Evolutionary conservation across 169 alveolate species (phyloP).

Genomic region (Besnoitia besnoiti): DNA sequence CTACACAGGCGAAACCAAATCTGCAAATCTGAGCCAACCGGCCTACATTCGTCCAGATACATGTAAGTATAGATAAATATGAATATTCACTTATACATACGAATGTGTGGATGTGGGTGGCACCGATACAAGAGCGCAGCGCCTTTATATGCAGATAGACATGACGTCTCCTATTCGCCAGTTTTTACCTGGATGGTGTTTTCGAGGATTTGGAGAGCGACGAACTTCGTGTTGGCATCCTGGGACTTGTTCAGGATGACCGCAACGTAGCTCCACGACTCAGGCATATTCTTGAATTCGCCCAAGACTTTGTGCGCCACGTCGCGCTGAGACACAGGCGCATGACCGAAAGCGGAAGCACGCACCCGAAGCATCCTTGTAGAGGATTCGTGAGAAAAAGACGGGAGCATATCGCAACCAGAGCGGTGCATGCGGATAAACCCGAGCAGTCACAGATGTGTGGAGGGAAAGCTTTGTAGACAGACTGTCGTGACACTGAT

Average conservation of each 20-base stretch:
- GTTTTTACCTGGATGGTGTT: conserved; percentile 40
- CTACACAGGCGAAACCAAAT: no score
- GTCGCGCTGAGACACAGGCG: conserved; percentile 78
- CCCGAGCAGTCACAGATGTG: background rate
- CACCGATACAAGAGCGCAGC: conserved; percentile 18
- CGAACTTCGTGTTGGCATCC: conserved; percentile 73
- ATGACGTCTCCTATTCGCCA: conserved; percentile 28
- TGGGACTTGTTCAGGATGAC: conserved; percentile 83
- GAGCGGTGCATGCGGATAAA: background rate
- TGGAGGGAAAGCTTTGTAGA: background rate
- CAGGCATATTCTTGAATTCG: conserved; percentile 86
- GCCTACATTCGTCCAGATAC: background rate
- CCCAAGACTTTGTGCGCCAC: conserved; percentile 87
- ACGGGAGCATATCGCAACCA: no score
- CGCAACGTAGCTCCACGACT: conserved; percentile 91
- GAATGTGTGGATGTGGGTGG: background rate
- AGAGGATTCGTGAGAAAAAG: no score
- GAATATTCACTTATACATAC: background rate
- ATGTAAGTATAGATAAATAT: background rate
- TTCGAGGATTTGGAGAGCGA: conserved; percentile 71
- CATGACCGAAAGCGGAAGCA: no score
- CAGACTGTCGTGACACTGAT: no score
- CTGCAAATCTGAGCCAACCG: no score
- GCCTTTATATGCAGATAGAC: conserved; percentile 13
- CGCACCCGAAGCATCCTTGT: no score